These are phyloP conservation scores for Cyphellophora attinorum DNA, from an alignment of 2,329 filamentous ascomycete species.

Conservation along the genomic window DNA sequence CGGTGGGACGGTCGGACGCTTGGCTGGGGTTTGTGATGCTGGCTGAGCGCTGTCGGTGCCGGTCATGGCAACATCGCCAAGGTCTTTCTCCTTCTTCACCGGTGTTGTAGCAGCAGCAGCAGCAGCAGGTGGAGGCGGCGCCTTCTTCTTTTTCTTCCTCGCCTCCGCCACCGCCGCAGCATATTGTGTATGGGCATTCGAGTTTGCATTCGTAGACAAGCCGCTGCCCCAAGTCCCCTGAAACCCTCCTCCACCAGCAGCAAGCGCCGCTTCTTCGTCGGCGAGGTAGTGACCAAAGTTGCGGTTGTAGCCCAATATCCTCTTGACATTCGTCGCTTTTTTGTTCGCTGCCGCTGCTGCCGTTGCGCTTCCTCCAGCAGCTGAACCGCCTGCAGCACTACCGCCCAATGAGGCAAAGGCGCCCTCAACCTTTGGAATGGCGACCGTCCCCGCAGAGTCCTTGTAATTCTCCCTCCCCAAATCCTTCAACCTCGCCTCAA, in stretches of 20 bases:
- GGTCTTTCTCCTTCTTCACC: slow-evolving; percentile 5
- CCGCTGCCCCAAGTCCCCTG: slow-evolving; percentile 5
- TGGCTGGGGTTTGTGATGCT: background rate
- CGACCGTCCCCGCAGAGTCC: slow-evolving; percentile 43
- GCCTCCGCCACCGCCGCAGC: background rate
- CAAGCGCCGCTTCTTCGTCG: slow-evolving; percentile 30
- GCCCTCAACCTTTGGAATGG: slow-evolving; percentile 51
- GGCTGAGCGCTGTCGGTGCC: slow-evolving; percentile 1
- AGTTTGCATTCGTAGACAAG: slow-evolving; percentile 8
- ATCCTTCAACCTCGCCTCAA: slow-evolving; percentile 70
- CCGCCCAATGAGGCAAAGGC: too few relatives aligned
- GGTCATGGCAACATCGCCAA: slow-evolving; percentile 9
- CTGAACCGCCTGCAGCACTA: background rate
- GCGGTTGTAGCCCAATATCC: slow-evolving; percentile 39
- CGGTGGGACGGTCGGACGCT: slow-evolving; percentile 19
- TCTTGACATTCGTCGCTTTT: slow-evolving; percentile 36
- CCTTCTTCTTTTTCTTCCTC: slow-evolving; percentile 10
- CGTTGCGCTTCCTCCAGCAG: background rate
- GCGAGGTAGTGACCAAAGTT: slow-evolving; percentile 42
- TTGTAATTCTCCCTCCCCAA: slow-evolving; percentile 71
- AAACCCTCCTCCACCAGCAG: slow-evolving; percentile 24
- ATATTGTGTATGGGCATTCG: slow-evolving; percentile 8
- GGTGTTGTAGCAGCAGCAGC: slow-evolving; percentile 5
- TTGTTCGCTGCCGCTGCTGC: slow-evolving; percentile 20
- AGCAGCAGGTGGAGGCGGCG: slow-evolving; percentile 7